These are phyloP conservation scores for Periconia sp. DNA, from an alignment of 2,329 filamentous ascomycete species.

Conservation along the genomic window DNA sequence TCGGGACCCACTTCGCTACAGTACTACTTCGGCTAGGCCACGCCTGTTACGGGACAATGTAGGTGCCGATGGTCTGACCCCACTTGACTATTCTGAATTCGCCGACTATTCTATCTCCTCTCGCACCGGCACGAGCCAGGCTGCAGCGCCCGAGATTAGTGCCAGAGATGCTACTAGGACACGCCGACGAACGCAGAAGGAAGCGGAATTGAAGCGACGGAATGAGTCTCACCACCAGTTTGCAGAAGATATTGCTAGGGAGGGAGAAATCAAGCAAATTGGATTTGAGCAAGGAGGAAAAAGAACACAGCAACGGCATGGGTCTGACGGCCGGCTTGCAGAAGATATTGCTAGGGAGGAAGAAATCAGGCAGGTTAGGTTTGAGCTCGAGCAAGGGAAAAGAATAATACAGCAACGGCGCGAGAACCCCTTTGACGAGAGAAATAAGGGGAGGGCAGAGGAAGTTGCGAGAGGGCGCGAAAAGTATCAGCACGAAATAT, in stretches of 20 bases:
- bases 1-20: conserved; percentile 28
- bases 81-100: conserved; percentile 26
- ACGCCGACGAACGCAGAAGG: conserved; percentile 23
- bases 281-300: conserved; percentile 34
- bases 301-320: conserved; percentile 25
- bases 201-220: conserved; percentile 23
- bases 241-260: conserved; percentile 18
- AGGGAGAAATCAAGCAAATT: conserved; percentile 34
- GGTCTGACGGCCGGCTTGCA: conserved; percentile 28
- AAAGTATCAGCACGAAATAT: no score
- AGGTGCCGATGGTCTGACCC: conserved; percentile 16
- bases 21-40: conserved; percentile 25
- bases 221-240: conserved; percentile 31
- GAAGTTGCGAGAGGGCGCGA: no score
- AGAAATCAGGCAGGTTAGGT: conserved; percentile 33
- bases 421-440: conserved; percentile 25
- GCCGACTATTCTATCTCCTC: conserved; percentile 24
- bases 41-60: conserved; percentile 15
- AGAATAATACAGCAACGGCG: conserved; percentile 24
- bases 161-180: conserved; percentile 29
- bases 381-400: conserved; percentile 33
- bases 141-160: conserved; percentile 24
- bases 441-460: conserved; percentile 24
- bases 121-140: conserved; percentile 20
- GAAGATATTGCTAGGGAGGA: conserved; percentile 21